These are phyloP conservation scores for Syzygium oleosum DNA, from an alignment of 345 rosid species.

Conservation along the genomic window DNA sequence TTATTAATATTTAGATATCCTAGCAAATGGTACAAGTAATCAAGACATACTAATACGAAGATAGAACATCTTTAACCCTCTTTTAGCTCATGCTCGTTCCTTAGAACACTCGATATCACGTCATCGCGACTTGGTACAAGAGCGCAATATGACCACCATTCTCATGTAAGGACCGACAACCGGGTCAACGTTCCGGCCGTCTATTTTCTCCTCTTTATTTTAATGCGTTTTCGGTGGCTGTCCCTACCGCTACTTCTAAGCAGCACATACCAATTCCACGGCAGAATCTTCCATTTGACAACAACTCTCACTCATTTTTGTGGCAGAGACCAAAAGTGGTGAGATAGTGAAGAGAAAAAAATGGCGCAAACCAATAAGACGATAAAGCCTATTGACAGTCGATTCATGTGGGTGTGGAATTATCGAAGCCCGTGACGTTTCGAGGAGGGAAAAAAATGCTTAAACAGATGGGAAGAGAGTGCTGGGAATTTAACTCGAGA, in stretches of 20 bases:
- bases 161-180: not conserved
- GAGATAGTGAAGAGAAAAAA: not conserved
- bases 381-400: not conserved
- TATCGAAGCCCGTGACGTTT: not conserved
- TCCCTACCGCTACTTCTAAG: not conserved
- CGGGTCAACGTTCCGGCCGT: not conserved
- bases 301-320: not conserved
- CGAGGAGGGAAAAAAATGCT: not conserved
- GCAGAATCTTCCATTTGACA: not conserved
- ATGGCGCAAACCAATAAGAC: not conserved
- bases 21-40: not conserved
- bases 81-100: not conserved
- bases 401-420: not conserved
- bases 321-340: not conserved
- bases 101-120: not conserved
- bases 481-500: not conserved
- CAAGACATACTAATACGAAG: not conserved
- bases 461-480: not conserved
- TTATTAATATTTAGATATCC: not conserved
- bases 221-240: not conserved
- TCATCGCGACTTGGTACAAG: not conserved
- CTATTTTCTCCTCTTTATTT: not conserved
- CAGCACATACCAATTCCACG: not conserved
- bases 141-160: not conserved
- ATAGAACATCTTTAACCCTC: not conserved